A percentile compares a stretch with the other conserved stretches of the same genome.
phyloP scores from a whole-genome alignment of 768 basidiomycete species.

The Strobilomyces confusus region DNA sequence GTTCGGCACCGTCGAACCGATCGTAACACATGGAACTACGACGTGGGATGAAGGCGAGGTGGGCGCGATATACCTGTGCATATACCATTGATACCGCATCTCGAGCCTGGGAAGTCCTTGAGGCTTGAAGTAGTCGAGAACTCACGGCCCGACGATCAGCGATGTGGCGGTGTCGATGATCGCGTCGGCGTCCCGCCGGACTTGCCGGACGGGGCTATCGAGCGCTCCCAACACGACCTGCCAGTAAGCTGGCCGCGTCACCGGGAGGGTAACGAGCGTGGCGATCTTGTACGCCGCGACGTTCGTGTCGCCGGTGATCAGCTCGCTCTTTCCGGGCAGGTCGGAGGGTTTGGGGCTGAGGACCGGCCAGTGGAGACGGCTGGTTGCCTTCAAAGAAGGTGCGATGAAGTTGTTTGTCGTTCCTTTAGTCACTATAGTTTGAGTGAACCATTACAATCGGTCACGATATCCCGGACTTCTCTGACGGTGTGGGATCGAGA shows the following conservation, averaged over 20 bases:
- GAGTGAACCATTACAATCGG: too few relatives aligned
- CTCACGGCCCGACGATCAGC: conserved; percentile 15
- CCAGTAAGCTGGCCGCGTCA: conserved; percentile 33
- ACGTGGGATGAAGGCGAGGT: neutral
- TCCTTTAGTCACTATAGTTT: too few relatives aligned
- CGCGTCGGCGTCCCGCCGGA: neutral
- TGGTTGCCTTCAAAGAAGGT: conserved; percentile 37
- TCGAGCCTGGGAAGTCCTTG: conserved; percentile 21
- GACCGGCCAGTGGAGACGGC: conserved; percentile 13
- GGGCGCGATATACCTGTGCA: conserved; percentile 31
- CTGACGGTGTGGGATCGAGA: too few relatives aligned
- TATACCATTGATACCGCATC: conserved; percentile 9
- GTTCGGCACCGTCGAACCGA: conserved; percentile 17
- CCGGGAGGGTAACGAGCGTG: conserved; percentile 34
- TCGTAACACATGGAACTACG: conserved; percentile 17
- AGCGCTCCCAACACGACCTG: conserved; percentile 25
- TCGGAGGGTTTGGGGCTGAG: conserved; percentile 47
- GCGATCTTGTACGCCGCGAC: conserved; percentile 47
- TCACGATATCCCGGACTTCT: too few relatives aligned
- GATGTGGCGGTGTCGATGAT: conserved; percentile 35
- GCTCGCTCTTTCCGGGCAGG: conserved; percentile 10
- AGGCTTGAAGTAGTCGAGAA: conserved; percentile 26
- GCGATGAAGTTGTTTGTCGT: too few relatives aligned
- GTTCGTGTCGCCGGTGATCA: conserved; percentile 33
- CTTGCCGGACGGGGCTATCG: neutral